Evolutionary conservation across 2,329 filamentous ascomycete genomes (phyloP).

Genomic region (Tolypocladium paradoxum): DNA sequence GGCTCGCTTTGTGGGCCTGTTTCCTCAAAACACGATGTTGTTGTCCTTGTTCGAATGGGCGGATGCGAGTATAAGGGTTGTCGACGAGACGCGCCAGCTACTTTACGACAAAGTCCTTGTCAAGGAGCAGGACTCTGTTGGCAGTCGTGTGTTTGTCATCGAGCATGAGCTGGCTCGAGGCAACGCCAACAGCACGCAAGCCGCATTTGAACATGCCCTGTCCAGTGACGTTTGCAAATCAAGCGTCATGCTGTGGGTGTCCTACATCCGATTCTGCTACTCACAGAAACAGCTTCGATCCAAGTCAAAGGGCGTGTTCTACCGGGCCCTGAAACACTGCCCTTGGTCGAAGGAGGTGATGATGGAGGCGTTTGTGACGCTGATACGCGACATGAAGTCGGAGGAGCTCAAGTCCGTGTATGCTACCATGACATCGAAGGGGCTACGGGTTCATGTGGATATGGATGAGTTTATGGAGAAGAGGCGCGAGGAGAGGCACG

Average conservation of each 20-base stretch:
- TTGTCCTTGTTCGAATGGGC: conserved; percentile 64
- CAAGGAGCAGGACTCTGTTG: conserved; percentile 27
- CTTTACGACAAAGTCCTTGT: conserved; percentile 42
- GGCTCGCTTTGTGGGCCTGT: conserved; percentile 46
- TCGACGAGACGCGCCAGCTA: conserved; percentile 64
- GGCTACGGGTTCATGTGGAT: conserved; percentile 39
- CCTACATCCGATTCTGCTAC: conserved; percentile 38
- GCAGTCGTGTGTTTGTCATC: conserved; percentile 38
- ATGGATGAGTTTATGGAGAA: conserved; percentile 35
- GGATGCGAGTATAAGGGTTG: conserved; percentile 58
- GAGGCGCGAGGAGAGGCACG: conserved; percentile 15
- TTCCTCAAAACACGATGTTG: conserved; percentile 69
- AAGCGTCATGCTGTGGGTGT: conserved; percentile 35
- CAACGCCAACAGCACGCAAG: conserved; percentile 36
- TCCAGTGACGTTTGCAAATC: conserved; percentile 25
- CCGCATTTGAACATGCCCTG: conserved; percentile 43
- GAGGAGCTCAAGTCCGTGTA: conserved; percentile 38
- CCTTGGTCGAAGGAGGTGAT: conserved; percentile 38
- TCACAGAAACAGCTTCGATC: conserved; percentile 24
- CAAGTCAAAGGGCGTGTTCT: conserved; percentile 37
- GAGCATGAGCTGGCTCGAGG: conserved; percentile 37
- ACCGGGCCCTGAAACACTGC: conserved; percentile 34
- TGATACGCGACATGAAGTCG: conserved; percentile 32
- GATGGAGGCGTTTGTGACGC: conserved; percentile 39
- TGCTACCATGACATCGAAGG: conserved; percentile 35